Conservation (phyloP, 495 filamentous ascomycete genomes). For the Cryomyces minteri region DNA sequence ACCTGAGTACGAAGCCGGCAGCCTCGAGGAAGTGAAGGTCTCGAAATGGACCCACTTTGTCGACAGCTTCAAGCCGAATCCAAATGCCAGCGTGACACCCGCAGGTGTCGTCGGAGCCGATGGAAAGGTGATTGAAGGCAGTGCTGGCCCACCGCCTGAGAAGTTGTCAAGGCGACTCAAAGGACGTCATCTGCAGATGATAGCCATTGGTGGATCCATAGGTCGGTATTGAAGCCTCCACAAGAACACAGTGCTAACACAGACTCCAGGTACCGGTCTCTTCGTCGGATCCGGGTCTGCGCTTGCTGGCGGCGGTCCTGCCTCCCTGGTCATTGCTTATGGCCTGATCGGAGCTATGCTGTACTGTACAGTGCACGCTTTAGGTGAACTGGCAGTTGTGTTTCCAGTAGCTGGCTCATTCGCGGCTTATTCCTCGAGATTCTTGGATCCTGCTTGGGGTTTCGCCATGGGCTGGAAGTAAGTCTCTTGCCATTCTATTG, state of each 20-base stretch:
- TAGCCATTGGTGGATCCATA: constrained; percentile 89
- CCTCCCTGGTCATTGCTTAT: constrained; percentile 68
- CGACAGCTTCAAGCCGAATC: too few relatives aligned
- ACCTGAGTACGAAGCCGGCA: too few relatives aligned
- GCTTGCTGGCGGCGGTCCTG: constrained; percentile 64
- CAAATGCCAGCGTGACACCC: too few relatives aligned
- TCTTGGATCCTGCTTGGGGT: constrained; percentile 79
- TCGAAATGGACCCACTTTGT: too few relatives aligned
- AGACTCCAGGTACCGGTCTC: constrained; percentile 57
- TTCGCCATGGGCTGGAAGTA: constrained; percentile 36
- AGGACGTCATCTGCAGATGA: constrained; percentile 85
- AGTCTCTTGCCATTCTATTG: background rate
- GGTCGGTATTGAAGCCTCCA: constrained; percentile 28
- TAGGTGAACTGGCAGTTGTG: constrained; percentile 81
- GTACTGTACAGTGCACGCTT: constrained; percentile 77
- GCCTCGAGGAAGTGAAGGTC: too few relatives aligned
- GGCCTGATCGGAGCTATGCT: constrained; percentile 72
- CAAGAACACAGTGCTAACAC: background rate
- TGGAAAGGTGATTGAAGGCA: too few relatives aligned
- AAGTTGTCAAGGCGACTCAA: constrained; percentile 23
- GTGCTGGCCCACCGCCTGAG: too few relatives aligned
- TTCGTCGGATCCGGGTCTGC: constrained; percentile 78
- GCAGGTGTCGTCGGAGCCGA: too few relatives aligned
- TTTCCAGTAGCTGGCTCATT: constrained; percentile 91
- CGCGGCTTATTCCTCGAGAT: constrained; percentile 78